Evolutionary conservation across 2,329 filamentous ascomycete genomes (phyloP), one percentile per base, ranked within the genome.

Genomic region (Triangularia setosa): DNA sequence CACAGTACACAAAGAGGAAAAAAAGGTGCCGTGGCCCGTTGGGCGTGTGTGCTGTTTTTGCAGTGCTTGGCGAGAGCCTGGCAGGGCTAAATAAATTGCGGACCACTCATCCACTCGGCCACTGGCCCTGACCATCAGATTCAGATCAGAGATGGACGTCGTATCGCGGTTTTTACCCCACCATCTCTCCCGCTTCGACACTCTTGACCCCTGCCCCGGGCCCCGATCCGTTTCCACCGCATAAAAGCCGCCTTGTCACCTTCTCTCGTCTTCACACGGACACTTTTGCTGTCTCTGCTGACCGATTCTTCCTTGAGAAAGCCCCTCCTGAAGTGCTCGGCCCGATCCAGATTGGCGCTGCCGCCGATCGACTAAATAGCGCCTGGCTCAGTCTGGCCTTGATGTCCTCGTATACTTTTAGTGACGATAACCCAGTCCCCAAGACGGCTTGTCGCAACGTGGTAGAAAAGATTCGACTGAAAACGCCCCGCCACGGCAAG

Each of bases 111-210:
- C n/a, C 33, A 40, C 30, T 12, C 30, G 12, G n/a, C 16, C 35
- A n/a, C n/a, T n/a, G n/a, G n/a, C 14, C 4, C 35, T 33, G 25
- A 23, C 27, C 27, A 18, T 27, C 25, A 21, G 55, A 21, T 27
- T 25, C 55, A 12, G 35, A 40, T 40, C 35, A 40, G 35, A 40
- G 52, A 27, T 55, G 57, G 35, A 59, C 16, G 55, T 62, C 21
- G 56, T 57, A 62, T 53, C 57, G 35, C 27, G 1, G 4, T 52
- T 58, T 57, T 33, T 58, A 48, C 65, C 65, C 65, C 62, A 66
- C 65, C 65, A 58, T 60, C 59, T 44, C 25, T 54, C 58, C 44
- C 16, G n/a, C n/a, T n/a, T n/a, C n/a, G n/a, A n/a, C n/a, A n/a
- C n/a, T n/a, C n/a, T n/a, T n/a, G n/a, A n/a, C n/a, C n/a, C n/a